These are phyloP conservation scores for Hymenoscyphus fraxineus DNA, from an alignment of 2,329 filamentous ascomycete genomes.

Conservation along the genomic window DNA sequence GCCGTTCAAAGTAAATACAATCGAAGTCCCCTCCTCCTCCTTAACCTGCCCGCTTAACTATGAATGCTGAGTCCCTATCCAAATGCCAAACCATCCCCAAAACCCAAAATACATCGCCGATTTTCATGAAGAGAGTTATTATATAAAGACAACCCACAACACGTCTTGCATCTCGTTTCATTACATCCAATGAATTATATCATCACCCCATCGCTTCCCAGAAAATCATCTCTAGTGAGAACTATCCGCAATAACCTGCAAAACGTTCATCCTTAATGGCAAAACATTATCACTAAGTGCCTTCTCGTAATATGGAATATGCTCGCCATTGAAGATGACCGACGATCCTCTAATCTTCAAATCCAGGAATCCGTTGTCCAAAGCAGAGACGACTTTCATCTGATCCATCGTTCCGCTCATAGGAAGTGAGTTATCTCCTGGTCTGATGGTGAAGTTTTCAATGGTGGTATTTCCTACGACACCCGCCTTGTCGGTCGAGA, in stretches of 20 bases:
- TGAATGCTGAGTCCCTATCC: too few relatives aligned
- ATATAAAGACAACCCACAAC: too few relatives aligned
- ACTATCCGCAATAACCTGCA: constrained; percentile 32
- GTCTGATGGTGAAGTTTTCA: constrained; percentile 47
- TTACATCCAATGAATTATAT: too few relatives aligned
- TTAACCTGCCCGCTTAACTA: too few relatives aligned
- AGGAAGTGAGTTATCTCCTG: constrained; percentile 49
- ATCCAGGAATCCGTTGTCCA: constrained; percentile 43
- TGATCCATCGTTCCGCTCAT: constrained; percentile 49
- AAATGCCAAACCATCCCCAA: too few relatives aligned
- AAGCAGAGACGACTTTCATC: constrained; percentile 29
- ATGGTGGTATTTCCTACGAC: constrained; percentile 48
- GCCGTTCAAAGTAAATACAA: too few relatives aligned
- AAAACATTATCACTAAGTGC: constrained; percentile 47
- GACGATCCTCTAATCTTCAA: constrained; percentile 48
- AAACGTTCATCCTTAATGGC: constrained; percentile 43
- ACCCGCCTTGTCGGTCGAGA: constrained; percentile 39
- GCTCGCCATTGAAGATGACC: constrained; percentile 44
- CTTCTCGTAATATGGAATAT: constrained; percentile 50
- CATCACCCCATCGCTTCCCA: too few relatives aligned
- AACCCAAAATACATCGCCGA: too few relatives aligned
- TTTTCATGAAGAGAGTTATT: too few relatives aligned
- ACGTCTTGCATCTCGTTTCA: too few relatives aligned
- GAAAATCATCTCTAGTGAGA: too few relatives aligned
- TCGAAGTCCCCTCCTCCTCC: too few relatives aligned